Evolutionary conservation across 805 yeast genomes (phyloP).

Genomic region (Wickerhamomyces bovis): DNA sequence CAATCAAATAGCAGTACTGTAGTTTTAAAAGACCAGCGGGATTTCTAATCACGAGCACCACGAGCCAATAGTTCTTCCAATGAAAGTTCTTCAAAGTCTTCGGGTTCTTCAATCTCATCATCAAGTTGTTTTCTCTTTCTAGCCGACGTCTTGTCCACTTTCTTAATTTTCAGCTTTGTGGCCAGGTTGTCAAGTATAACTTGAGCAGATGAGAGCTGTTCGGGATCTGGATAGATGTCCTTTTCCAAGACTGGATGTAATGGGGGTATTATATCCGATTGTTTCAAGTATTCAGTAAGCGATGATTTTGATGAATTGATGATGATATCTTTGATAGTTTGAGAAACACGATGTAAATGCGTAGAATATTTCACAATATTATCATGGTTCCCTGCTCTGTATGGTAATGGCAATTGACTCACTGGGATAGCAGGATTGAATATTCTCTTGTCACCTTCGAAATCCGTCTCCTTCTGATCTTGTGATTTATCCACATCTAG

Average conservation of each 20-base stretch:
- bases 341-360: constrained; percentile 21
- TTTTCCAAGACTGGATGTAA: constrained; percentile 19
- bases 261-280: constrained; percentile 23
- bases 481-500: constrained; percentile 35
- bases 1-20: too few species aligned
- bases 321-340: constrained; percentile 12
- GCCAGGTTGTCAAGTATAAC: constrained; percentile 10
- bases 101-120: constrained; percentile 9
- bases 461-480: constrained; percentile 17
- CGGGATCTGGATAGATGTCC: constrained; percentile 15
- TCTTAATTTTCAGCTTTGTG: constrained; percentile 16
- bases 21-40: too few species aligned
- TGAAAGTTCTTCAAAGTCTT: constrained; percentile 10
- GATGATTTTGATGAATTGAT: constrained; percentile 7
- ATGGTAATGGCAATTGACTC: constrained; percentile 13
- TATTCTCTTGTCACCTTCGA: constrained; percentile 12
- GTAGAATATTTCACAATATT: constrained; percentile 18
- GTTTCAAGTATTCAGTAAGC: constrained; percentile 10
- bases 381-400: constrained; percentile 15
- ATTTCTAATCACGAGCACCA: background rate
- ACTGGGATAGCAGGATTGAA: constrained; percentile 14
- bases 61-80: constrained; percentile 10
- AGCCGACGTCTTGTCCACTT: constrained; percentile 12
- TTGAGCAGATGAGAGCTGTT: constrained; percentile 7
- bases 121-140: constrained; percentile 2